Evolutionary conservation across 1,284 basidiomycete genomes (phyloP).

Genomic region (Pholiota adiposa): DNA sequence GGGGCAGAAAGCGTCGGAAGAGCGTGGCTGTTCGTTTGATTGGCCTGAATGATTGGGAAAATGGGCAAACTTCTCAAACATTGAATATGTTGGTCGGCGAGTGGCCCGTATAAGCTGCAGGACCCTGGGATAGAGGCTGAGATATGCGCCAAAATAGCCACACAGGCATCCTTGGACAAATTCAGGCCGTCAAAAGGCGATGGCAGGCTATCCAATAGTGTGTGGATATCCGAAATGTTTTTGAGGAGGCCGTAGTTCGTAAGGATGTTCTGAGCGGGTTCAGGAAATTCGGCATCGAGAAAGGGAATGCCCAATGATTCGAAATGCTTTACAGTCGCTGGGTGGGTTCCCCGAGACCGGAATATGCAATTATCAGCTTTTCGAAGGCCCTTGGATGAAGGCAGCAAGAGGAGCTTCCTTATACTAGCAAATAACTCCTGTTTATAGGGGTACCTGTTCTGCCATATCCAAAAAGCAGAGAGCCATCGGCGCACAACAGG

Average conservation of each 20-base stretch:
- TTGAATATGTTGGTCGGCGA: slow-evolving; percentile 13
- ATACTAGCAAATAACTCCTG: slow-evolving; percentile 27
- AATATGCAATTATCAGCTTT: slow-evolving; percentile 30
- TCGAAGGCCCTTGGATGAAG: slow-evolving; percentile 32
- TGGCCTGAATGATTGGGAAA: slow-evolving; percentile 28
- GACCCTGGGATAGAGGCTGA: slow-evolving; percentile 11
- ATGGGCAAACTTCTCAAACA: slow-evolving; percentile 33
- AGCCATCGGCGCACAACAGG: slow-evolving; percentile 31
- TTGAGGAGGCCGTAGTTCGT: slow-evolving; percentile 20
- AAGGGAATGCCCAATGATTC: slow-evolving; percentile 30
- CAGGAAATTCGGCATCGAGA: slow-evolving; percentile 26
- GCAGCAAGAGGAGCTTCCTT: slow-evolving; percentile 31
- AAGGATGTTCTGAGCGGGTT: slow-evolving; percentile 24
- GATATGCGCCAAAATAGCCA: slow-evolving; percentile 18
- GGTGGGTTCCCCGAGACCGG: slow-evolving; percentile 25
- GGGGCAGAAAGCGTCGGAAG: neutral
- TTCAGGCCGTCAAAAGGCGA: neutral
- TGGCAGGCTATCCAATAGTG: slow-evolving; percentile 31
- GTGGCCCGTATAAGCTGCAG: slow-evolving; percentile 7
- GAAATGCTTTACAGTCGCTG: slow-evolving; percentile 20
- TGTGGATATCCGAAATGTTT: slow-evolving; percentile 28
- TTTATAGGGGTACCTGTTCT: slow-evolving; percentile 22
- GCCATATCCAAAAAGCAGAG: slow-evolving; percentile 42
- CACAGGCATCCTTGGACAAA: slow-evolving; percentile 10
- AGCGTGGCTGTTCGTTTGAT: slow-evolving; percentile 6